Conservation (phyloP, 2,329 filamentous ascomycete genomes). For the Aspergillus sp. region DNA sequence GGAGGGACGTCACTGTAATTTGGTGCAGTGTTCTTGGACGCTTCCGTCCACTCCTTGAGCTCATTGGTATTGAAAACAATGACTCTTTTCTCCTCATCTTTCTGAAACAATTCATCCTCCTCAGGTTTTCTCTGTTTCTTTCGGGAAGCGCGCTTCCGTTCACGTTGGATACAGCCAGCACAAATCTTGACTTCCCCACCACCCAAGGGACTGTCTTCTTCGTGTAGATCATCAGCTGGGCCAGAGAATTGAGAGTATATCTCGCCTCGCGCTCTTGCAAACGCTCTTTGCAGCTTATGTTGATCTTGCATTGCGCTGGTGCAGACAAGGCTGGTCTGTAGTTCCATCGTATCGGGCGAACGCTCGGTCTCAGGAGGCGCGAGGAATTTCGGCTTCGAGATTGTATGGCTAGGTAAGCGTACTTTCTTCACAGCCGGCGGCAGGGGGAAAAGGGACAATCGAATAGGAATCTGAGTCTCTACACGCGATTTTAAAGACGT, state of each 20-base stretch:
- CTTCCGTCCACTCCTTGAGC: conserved; percentile 71
- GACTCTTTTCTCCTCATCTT: conserved; percentile 70
- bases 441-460: conserved; percentile 66
- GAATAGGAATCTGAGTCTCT: conserved; percentile 90
- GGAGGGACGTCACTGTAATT: conserved; percentile 28
- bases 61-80: conserved; percentile 89
- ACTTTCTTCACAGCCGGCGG: conserved; percentile 69
- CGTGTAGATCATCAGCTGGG: conserved; percentile 47
- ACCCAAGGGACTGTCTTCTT: conserved; percentile 66
- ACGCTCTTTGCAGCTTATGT: conserved; percentile 57
- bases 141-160: conserved; percentile 79
- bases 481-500: conserved; percentile 79
- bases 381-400: conserved; percentile 87
- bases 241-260: conserved; percentile 30
- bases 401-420: conserved; percentile 80
- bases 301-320: conserved; percentile 81
- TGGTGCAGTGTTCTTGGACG: conserved; percentile 47
- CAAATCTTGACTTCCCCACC: conserved; percentile 95
- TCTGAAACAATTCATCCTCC: conserved; percentile 79
- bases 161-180: conserved; percentile 78
- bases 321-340: conserved; percentile 77
- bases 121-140: conserved; percentile 93
- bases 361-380: conserved; percentile 61
- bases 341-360: conserved; percentile 65
- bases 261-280: conserved; percentile 48